Conservation (phyloP, 768 basidiomycete genomes). For the Boletus rubescentipes region DNA sequence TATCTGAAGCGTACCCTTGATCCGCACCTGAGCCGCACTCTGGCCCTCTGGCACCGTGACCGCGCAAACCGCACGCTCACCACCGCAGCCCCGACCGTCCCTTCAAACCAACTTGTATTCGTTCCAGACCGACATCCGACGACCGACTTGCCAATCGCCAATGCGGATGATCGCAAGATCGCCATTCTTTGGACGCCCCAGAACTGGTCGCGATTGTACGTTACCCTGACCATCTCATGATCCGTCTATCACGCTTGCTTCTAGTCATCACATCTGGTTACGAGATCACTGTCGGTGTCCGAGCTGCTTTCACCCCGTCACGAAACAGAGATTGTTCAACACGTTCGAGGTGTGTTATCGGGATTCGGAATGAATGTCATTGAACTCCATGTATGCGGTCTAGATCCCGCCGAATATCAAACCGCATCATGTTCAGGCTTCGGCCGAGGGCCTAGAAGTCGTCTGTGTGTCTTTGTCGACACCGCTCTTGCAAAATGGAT, state of each 20-base stretch:
- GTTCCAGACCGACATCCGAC: constrained; percentile 11
- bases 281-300: constrained; percentile 91
- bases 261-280: constrained; percentile 88
- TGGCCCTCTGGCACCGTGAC: neutral
- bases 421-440: constrained; percentile 57
- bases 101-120: constrained; percentile 33
- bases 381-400: constrained; percentile 5
- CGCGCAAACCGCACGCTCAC: constrained; percentile 2
- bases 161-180: constrained; percentile 58
- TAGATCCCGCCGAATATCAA: constrained; percentile 78
- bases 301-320: constrained; percentile 80
- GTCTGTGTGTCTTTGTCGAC: constrained; percentile 52
- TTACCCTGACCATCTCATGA: constrained; percentile 10
- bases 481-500: neutral
- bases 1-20: neutral
- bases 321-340: constrained; percentile 87
- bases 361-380: neutral
- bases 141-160: constrained; percentile 49
- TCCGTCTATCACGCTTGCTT: neutral
- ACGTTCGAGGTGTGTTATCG: constrained; percentile 66
- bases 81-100: constrained; percentile 7
- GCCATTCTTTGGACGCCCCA: constrained; percentile 72
- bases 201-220: constrained; percentile 78
- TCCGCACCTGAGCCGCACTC: neutral
- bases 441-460: constrained; percentile 65